Conservation (phyloP, 2,329 filamentous ascomycete species). For the Botryotinia convoluta region DNA sequence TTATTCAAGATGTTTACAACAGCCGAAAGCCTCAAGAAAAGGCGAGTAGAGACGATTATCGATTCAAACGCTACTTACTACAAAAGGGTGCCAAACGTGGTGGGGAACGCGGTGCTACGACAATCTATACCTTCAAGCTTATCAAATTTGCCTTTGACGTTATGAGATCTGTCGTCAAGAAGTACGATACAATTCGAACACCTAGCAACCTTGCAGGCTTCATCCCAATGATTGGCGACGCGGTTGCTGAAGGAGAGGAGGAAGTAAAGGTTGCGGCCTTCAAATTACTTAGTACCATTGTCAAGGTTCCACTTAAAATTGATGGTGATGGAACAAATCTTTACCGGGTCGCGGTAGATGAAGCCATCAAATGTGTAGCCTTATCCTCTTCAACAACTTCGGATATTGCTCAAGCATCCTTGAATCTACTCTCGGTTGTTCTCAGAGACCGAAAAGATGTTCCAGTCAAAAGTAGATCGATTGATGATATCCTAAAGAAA, state of each 20-base stretch:
- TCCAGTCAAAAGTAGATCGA: constrained; percentile 72
- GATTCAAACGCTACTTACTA: constrained; percentile 71
- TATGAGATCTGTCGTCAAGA: constrained; percentile 79
- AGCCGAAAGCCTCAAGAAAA: constrained; percentile 52
- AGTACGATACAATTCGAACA: constrained; percentile 78
- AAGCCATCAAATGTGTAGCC: constrained; percentile 79
- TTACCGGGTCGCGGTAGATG: constrained; percentile 76
- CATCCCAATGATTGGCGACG: constrained; percentile 83
- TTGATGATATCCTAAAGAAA: constrained; percentile 79
- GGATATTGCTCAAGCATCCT: constrained; percentile 79
- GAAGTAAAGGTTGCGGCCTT: constrained; percentile 90
- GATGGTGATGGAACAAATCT: constrained; percentile 59
- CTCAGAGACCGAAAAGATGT: constrained; percentile 78
- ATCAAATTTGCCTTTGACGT: constrained; percentile 85
- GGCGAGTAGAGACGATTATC: constrained; percentile 55
- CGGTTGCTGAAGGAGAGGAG: constrained; percentile 78
- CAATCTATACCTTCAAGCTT: constrained; percentile 83
- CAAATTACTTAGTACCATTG: constrained; percentile 78
- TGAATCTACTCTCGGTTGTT: constrained; percentile 84
- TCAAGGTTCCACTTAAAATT: constrained; percentile 74
- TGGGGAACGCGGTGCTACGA: constrained; percentile 67
- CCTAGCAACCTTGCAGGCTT: constrained; percentile 79
- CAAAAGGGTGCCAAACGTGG: constrained; percentile 76
- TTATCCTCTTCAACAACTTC: constrained; percentile 74
- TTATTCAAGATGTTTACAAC: constrained; percentile 83